Evolutionary conservation across 2,329 filamentous ascomycete genomes (phyloP).

Genomic region (Ophiosphaerella herpotricha): DNA sequence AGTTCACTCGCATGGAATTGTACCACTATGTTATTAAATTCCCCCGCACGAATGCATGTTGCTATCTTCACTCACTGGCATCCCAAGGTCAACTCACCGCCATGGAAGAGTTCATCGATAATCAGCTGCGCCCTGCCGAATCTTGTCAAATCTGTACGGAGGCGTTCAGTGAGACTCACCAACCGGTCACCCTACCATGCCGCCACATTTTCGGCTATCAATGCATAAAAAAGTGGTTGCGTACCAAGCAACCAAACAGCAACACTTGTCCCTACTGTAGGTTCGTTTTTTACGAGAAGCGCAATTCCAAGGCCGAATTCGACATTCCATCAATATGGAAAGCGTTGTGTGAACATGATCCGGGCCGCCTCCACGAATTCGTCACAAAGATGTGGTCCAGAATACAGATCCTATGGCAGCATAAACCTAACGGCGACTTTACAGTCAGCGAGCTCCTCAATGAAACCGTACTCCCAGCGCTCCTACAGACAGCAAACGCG

Average conservation of each 20-base stretch:
- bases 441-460: constrained; percentile 24
- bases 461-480: constrained; percentile 26
- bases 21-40: neutral
- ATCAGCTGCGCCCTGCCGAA: constrained; percentile 30
- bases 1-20: neutral
- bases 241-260: constrained; percentile 26
- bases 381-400: constrained; percentile 26
- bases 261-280: constrained; percentile 36
- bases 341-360: constrained; percentile 26
- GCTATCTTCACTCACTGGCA: neutral
- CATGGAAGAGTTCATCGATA: constrained; percentile 35
- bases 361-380: constrained; percentile 22
- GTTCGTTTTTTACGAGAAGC: constrained; percentile 20
- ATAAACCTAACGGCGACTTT: constrained; percentile 20
- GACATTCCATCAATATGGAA: constrained; percentile 31
- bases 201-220: constrained; percentile 38
- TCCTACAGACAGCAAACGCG: constrained; percentile 12
- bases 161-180: constrained; percentile 26
- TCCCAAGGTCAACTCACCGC: neutral
- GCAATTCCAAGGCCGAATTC: constrained; percentile 15
- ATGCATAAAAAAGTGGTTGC: constrained; percentile 37
- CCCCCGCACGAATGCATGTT: neutral
- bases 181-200: constrained; percentile 37
- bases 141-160: constrained; percentile 36
- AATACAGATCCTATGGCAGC: constrained; percentile 25